These are phyloP conservation scores for Fusarium virguliforme DNA, from an alignment of 2,329 filamentous ascomycete species.

Conservation along the genomic window DNA sequence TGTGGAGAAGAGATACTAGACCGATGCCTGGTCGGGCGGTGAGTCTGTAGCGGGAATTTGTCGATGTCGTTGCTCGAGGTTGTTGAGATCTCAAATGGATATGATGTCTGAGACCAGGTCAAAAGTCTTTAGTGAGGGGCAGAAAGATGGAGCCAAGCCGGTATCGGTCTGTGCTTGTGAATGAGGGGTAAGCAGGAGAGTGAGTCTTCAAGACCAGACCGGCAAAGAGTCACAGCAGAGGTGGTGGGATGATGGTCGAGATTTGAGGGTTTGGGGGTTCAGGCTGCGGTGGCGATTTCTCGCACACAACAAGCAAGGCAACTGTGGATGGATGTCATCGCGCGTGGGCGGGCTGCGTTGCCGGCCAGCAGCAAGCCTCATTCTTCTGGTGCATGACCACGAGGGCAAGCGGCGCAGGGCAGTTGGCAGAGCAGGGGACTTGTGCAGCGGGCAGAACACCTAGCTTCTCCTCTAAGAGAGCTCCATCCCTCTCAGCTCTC, in stretches of 20 bases:
- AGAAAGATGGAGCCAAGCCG: slow-evolving; percentile 42
- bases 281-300: slow-evolving; percentile 38
- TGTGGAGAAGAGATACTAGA: slow-evolving; percentile 13
- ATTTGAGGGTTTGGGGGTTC: slow-evolving; percentile 32
- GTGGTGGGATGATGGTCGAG: slow-evolving; percentile 35
- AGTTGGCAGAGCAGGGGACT: slow-evolving; percentile 33
- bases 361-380: slow-evolving; percentile 14
- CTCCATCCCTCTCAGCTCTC: slow-evolving; percentile 22
- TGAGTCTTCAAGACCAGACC: slow-evolving; percentile 16
- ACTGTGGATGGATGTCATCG: slow-evolving; percentile 20
- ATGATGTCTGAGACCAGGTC: slow-evolving; percentile 33
- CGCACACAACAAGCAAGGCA: slow-evolving; percentile 17
- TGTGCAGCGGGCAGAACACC: slow-evolving; percentile 22
- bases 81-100: slow-evolving; percentile 21
- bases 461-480: slow-evolving; percentile 22
- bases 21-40: not conserved
- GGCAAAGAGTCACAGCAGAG: slow-evolving; percentile 33
- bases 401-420: slow-evolving; percentile 41
- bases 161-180: slow-evolving; percentile 38
- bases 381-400: slow-evolving; percentile 30
- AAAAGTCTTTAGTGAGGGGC: slow-evolving; percentile 42
- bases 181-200: slow-evolving; percentile 20
- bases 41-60: not conserved
- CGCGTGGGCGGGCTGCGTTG: slow-evolving; percentile 17
- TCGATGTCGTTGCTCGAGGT: slow-evolving; percentile 2